Percentiles rank a stretch among this genome's conserved stretches.
These are phyloP conservation scores for Zygoascus meyerae DNA, from an alignment of 1,139 yeast species.

Conservation along the genomic window DNA sequence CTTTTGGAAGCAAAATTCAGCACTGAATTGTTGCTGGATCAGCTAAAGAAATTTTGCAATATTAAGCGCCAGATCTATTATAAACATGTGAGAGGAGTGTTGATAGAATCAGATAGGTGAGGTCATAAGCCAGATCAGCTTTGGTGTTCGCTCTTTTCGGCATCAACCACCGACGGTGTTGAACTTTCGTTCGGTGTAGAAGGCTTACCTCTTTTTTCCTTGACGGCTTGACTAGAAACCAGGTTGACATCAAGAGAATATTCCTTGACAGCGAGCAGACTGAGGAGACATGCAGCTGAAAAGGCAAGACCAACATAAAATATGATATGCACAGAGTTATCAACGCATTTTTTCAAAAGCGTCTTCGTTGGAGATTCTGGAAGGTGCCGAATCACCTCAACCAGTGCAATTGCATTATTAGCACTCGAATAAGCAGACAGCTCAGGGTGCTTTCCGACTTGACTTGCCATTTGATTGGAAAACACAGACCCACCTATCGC, in stretches of 20 bases:
- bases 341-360: constrained; percentile 18
- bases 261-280: constrained; percentile 24
- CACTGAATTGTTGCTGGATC: too few species aligned
- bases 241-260: constrained; percentile 22
- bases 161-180: too few species aligned
- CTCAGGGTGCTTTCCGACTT: constrained; percentile 13
- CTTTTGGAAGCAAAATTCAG: too few species aligned
- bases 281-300: constrained; percentile 20
- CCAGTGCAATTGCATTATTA: constrained; percentile 22
- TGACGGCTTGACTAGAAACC: constrained; percentile 22
- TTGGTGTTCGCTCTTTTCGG: too few species aligned
- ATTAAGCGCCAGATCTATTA: too few species aligned
- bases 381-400: constrained; percentile 18
- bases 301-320: constrained; percentile 22
- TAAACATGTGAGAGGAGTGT: too few species aligned
- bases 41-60: too few species aligned
- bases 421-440: constrained; percentile 14
- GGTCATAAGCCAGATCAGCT: too few species aligned
- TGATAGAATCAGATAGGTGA: too few species aligned
- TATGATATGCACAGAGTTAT: constrained; percentile 20
- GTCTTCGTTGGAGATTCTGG: constrained; percentile 16
- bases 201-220: constrained; percentile 2
- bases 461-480: constrained; percentile 25
- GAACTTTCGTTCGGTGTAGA: too few species aligned
- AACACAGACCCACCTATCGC: constrained; percentile 47